A percentile compares a stretch with the other conserved stretches of the same genome.
These are phyloP conservation scores for Corrigiola litoralis DNA, from an alignment of 179 eudicot genomes.

Conservation along the genomic window DNA sequence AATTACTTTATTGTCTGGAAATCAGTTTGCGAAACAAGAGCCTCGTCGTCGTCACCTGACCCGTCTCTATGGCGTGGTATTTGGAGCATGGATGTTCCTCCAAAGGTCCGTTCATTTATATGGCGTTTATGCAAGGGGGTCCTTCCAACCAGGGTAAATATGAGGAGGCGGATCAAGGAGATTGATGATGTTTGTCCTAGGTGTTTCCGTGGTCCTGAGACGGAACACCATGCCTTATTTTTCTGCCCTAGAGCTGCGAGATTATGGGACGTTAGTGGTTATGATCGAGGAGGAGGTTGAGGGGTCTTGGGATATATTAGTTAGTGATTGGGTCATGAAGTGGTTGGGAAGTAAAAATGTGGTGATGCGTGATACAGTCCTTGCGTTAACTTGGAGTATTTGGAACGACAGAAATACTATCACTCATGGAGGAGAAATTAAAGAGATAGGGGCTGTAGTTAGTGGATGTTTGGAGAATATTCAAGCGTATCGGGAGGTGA, in stretches of 20 bases:
- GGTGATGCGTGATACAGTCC: neutral
- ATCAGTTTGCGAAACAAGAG: too few relatives aligned
- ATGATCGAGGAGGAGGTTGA: neutral
- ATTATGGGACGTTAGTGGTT: neutral
- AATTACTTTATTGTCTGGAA: too few relatives aligned
- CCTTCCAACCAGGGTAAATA: neutral
- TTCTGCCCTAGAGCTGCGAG: neutral
- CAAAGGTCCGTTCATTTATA: neutral
- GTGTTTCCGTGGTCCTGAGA: neutral
- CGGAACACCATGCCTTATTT: neutral
- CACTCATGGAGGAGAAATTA: neutral
- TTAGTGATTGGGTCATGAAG: neutral
- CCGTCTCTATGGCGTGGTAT: too few relatives aligned
- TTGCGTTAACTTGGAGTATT: neutral
- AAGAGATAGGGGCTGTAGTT: neutral
- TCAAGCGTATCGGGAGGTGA: neutral
- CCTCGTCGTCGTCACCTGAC: too few relatives aligned
- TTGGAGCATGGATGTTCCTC: neutral
- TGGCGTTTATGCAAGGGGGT: neutral
- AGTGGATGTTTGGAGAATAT: neutral
- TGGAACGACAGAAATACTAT: neutral
- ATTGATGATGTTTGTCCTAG: neutral
- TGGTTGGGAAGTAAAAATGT: neutral
- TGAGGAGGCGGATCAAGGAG: neutral
- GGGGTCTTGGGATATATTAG: neutral